Percentiles rank a stretch among this genome's conserved stretches.
These are phyloP conservation scores for Themeda triandra DNA, from an alignment of 176 grass and related monocot species.

Conservation along the genomic window DNA sequence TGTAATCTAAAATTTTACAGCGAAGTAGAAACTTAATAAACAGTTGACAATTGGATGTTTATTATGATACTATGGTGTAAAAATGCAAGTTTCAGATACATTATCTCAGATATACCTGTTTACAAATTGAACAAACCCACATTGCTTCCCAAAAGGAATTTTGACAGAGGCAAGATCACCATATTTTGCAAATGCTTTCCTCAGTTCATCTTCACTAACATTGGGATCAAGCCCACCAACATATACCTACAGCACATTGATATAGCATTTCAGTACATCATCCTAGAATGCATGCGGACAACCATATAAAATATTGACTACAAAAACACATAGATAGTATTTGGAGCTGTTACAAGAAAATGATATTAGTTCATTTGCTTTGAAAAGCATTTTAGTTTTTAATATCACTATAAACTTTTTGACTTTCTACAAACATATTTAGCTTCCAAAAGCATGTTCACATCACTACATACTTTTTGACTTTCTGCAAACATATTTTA, in stretches of 20 bases:
- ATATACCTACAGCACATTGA: conserved; percentile 62
- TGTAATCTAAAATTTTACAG: conserved; percentile 7
- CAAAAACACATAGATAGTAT: not conserved
- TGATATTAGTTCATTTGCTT: not conserved
- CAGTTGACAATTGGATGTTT: not conserved
- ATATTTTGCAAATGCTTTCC: conserved; percentile 80
- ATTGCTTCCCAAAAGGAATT: conserved; percentile 92
- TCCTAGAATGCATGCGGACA: not conserved
- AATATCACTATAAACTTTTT: not conserved
- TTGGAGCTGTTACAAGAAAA: not conserved
- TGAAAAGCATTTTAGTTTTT: not conserved
- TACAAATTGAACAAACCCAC: conserved; percentile 92
- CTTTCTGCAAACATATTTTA: not conserved
- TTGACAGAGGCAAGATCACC: conserved; percentile 92
- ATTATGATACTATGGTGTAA: not conserved
- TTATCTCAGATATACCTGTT: conserved; percentile 54
- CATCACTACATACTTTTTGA: not conserved
- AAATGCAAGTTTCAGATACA: not conserved
- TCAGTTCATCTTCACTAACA: conserved; percentile 77
- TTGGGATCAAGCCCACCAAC: conserved; percentile 85
- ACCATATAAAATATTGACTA: not conserved
- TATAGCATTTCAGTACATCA: not conserved
- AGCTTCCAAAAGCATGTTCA: not conserved
- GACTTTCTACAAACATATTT: not conserved
- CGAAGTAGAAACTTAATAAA: not conserved